These are phyloP conservation scores for Entoloma clypeatum DNA, from an alignment of 1,284 basidiomycete genomes.

Conservation along the genomic window DNA sequence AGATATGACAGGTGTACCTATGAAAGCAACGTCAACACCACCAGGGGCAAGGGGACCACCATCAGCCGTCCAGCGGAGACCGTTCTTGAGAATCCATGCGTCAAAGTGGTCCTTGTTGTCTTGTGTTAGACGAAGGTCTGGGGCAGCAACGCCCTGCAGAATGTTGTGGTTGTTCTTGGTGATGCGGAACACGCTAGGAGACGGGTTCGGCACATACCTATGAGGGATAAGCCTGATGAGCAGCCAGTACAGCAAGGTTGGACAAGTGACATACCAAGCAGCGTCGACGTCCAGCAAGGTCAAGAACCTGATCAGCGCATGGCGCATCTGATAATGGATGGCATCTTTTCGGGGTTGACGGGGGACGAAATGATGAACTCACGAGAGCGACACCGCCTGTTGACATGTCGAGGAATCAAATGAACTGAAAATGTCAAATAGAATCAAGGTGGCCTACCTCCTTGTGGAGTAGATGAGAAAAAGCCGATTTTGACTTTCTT, in stretches of 20 bases:
- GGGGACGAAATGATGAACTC: constrained; percentile 30
- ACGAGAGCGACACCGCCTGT: constrained; percentile 84
- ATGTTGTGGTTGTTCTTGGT: constrained; percentile 93
- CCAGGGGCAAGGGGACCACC: constrained; percentile 75
- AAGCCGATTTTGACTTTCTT: constrained; percentile 84
- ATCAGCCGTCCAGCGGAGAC: constrained; percentile 73
- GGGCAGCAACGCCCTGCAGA: constrained; percentile 78
- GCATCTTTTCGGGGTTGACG: constrained; percentile 13
- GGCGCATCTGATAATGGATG: constrained; percentile 66
- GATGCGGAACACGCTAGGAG: constrained; percentile 82
- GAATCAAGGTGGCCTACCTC: constrained; percentile 45
- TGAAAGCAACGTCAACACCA: constrained; percentile 81
- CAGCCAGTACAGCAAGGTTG: constrained; percentile 7
- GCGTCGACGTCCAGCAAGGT: constrained; percentile 73
- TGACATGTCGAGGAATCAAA: constrained; percentile 19
- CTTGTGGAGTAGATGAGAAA: constrained; percentile 89
- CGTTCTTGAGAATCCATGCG: constrained; percentile 85
- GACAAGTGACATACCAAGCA: constrained; percentile 56
- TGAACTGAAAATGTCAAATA: constrained; percentile 24
- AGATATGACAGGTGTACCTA: constrained; percentile 46
- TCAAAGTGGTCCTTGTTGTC: constrained; percentile 77
- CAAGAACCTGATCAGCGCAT: constrained; percentile 82
- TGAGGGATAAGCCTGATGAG: constrained; percentile 7
- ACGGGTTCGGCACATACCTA: constrained; percentile 86
- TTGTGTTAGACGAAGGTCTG: constrained; percentile 68